phyloP scores from a whole-genome alignment of 2,329 filamentous ascomycete species.

The Verticillium longisporum region DNA sequence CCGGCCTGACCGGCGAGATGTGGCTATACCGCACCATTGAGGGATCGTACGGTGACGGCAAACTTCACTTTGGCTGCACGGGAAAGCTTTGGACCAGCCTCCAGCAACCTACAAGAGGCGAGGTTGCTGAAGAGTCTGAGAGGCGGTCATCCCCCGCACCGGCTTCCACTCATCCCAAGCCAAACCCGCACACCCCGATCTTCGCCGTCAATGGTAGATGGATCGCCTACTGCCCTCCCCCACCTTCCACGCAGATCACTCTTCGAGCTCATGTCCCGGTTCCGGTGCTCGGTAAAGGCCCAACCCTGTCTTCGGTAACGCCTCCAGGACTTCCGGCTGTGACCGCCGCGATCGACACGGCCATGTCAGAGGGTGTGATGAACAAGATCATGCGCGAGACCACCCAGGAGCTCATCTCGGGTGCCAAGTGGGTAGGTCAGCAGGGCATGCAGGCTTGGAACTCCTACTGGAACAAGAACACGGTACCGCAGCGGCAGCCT shows the following conservation, averaged over 20 bases:
- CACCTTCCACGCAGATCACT: conserved; percentile 63
- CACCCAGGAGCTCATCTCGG: conserved; percentile 70
- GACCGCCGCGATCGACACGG: conserved; percentile 65
- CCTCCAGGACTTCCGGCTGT: conserved; percentile 62
- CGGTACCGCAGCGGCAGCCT: conserved; percentile 32
- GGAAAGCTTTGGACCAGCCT: conserved; percentile 91
- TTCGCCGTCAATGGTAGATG: conserved; percentile 65
- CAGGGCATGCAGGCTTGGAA: conserved; percentile 74
- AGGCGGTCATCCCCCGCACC: conserved; percentile 23
- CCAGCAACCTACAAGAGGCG: conserved; percentile 50
- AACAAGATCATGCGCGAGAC: conserved; percentile 74
- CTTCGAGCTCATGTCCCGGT: conserved; percentile 60
- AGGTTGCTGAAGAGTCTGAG: conserved; percentile 39
- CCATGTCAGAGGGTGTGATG: conserved; percentile 62
- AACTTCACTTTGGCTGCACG: conserved; percentile 54
- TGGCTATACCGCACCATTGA: conserved; percentile 62
- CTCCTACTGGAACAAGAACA: conserved; percentile 65
- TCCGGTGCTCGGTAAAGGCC: conserved; percentile 44
- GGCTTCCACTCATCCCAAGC: conserved; percentile 25
- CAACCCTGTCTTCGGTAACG: conserved; percentile 52
- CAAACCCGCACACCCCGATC: conserved; percentile 53
- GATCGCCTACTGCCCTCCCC: conserved; percentile 70
- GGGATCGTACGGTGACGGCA: conserved; percentile 29
- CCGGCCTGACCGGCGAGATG: conserved; percentile 78
- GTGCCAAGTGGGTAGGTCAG: conserved; percentile 69